Percentiles rank a stretch among this genome's conserved stretches.
phyloP scores from a whole-genome alignment of 23 red algal species.

The Gracilaria gracilis region DNA sequence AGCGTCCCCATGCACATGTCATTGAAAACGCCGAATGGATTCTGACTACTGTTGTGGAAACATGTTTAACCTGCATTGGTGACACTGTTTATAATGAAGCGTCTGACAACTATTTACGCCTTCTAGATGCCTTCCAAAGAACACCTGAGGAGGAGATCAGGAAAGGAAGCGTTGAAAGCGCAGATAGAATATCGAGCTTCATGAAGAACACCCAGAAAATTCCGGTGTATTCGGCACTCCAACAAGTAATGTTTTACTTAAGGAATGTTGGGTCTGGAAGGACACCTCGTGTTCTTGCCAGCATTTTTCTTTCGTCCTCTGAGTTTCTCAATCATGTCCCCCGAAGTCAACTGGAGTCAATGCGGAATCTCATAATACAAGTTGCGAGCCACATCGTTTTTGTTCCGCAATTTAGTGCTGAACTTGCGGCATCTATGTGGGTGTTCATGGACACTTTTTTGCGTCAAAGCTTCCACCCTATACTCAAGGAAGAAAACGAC shows the following conservation, averaged over 20 bases:
- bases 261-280: slow-evolving; percentile 19
- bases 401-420: slow-evolving; percentile 28
- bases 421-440: slow-evolving; percentile 28
- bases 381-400: slow-evolving; percentile 14
- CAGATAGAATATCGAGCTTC: background rate
- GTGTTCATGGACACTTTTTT: slow-evolving; percentile 15
- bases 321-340: slow-evolving; percentile 14
- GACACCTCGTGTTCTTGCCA: slow-evolving; percentile 5
- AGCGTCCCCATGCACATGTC: too few relatives aligned
- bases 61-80: slow-evolving; percentile 17
- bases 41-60: background rate
- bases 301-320: slow-evolving; percentile 1
- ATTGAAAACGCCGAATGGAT: background rate
- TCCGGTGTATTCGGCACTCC: background rate
- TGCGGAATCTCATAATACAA: slow-evolving; percentile 11
- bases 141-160: slow-evolving; percentile 6
- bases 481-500: background rate
- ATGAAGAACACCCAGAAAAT: background rate
- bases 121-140: slow-evolving; percentile 17
- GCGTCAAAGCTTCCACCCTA: background rate
- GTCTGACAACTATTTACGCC: slow-evolving; percentile 2
- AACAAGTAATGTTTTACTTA: slow-evolving; percentile 23
- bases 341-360: background rate
- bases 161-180: background rate
- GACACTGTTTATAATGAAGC: slow-evolving; percentile 7